Evolutionary conservation across 1,284 basidiomycete genomes (phyloP).

Genomic region (Cutaneotrichosporon cavernicola): DNA sequence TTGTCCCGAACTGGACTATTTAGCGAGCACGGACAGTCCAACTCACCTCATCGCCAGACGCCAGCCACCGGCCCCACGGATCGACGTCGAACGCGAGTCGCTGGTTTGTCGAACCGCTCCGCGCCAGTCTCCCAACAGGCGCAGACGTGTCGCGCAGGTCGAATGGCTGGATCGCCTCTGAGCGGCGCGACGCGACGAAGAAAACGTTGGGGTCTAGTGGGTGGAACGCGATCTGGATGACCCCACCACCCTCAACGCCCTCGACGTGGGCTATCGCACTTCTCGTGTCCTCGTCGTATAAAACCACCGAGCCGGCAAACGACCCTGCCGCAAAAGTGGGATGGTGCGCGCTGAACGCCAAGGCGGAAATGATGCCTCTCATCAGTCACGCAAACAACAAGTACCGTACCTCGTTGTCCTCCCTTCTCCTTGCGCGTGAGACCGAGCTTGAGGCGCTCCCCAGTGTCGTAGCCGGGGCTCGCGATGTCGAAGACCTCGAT

Average conservation of each 20-base stretch:
- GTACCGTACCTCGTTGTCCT: conserved; percentile 71
- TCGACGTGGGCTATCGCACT: conserved; percentile 65
- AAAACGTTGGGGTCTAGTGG: conserved; percentile 68
- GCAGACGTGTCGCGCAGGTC: conserved; percentile 65
- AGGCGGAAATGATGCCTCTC: conserved; percentile 75
- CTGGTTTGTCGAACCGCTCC: conserved; percentile 66
- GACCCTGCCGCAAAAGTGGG: conserved; percentile 68
- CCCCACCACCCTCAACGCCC: conserved; percentile 60
- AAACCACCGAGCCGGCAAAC: conserved; percentile 63
- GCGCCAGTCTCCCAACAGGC: conserved; percentile 28
- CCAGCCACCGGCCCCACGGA: conserved; percentile 65
- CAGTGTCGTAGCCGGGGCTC: conserved; percentile 48
- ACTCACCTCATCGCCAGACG: conserved; percentile 68
- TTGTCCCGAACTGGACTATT: conserved; percentile 32
- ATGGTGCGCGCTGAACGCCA: conserved; percentile 71
- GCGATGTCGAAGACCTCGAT: conserved; percentile 82
- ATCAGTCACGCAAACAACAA: background rate
- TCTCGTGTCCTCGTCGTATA: conserved; percentile 66
- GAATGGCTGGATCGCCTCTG: conserved; percentile 67
- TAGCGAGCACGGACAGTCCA: conserved; percentile 13
- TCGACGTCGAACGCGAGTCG: conserved; percentile 75
- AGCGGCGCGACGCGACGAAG: conserved; percentile 73
- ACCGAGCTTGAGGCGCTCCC: conserved; percentile 67
- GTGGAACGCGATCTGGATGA: conserved; percentile 82
- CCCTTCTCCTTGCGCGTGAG: conserved; percentile 74